Evolutionary conservation across 192 early-diverging fungal genomes (phyloP), one percentile per base, ranked within the genome.

Genomic region (Entomortierella parvispora): DNA sequence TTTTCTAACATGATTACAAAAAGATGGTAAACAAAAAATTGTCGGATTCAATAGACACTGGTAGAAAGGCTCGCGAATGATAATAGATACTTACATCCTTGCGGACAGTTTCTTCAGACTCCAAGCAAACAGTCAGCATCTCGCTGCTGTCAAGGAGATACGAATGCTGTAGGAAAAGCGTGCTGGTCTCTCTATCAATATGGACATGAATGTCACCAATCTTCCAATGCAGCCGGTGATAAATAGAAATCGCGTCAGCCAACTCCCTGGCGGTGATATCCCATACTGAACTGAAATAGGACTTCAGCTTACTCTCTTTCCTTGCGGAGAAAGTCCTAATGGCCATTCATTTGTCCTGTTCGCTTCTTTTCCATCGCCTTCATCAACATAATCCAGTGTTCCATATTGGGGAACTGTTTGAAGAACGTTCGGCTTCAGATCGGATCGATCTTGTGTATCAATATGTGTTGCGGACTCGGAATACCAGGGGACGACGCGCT

Each of bases 151-250:
- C 72, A 44, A 43, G 56, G 37, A 76, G 28, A 20, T 62, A 76
- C 1, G 64, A 50, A 33, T 76, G 72, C 28, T 76, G 72, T 20
- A 76, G 72, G 33, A 68, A 55, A 4, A 76, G 20, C 0, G 64
- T 62, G 46, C 62, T 76, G 20, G 44, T 76, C 6, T 45, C 2
- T 25, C 65, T 37, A 40, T 76, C 65, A 1, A 76, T 15, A 29
- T 68, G 68, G 20, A 68, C 15, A 20, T 52, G 44, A 37, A 76
- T 68, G 49, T 76, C 72, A 34, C 72, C 72, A 33, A 58, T 62
- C 72, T 76, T 64, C 25, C 28, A n/a, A 23, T 29, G 25, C 22
- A 10, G 14, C 26, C 4, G 25, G 7, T 26, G 18, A 29, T 32
- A 43, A 17, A 49, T 23, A 12, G 31, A 6, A 29, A 48, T 12